Conservation (phyloP, 2,329 filamentous ascomycete species). For the Mariannaea sp. region DNA sequence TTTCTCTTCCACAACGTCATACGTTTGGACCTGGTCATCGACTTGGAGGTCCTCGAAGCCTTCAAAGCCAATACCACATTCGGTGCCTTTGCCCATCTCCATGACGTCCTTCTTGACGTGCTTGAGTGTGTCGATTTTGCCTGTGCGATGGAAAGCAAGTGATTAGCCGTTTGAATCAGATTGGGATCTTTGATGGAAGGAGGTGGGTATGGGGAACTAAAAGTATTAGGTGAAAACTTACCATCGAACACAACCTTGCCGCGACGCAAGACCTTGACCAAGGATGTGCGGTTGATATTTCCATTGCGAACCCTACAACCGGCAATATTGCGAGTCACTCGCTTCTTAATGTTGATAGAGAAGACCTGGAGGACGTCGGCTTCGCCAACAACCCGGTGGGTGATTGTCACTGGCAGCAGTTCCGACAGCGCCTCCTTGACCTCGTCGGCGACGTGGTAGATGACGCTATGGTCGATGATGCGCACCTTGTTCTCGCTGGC, state of each 20-base stretch:
- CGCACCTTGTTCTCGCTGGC: slow-evolving; percentile 74
- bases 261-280: slow-evolving; percentile 73
- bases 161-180: slow-evolving; percentile 23
- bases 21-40: slow-evolving; percentile 87
- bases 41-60: slow-evolving; percentile 76
- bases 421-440: slow-evolving; percentile 71
- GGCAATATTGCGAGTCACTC: slow-evolving; percentile 74
- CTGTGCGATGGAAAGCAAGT: slow-evolving; percentile 51
- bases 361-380: slow-evolving; percentile 86
- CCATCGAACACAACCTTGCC: slow-evolving; percentile 80
- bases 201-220: too few relatives aligned
- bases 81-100: slow-evolving; percentile 89
- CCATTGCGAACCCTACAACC: slow-evolving; percentile 90
- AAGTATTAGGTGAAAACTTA: slow-evolving; percentile 53
- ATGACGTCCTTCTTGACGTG: slow-evolving; percentile 89
- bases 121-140: slow-evolving; percentile 79
- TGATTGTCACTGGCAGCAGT: slow-evolving; percentile 69
- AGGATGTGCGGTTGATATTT: slow-evolving; percentile 63
- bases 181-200: too few relatives aligned
- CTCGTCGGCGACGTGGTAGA: slow-evolving; percentile 79
- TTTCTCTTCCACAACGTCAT: slow-evolving; percentile 78
- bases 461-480: slow-evolving; percentile 85
- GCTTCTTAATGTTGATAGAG: slow-evolving; percentile 77
- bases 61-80: slow-evolving; percentile 88
- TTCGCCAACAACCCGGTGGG: slow-evolving; percentile 78